Evolutionary conservation across 495 filamentous ascomycete species (phyloP), one percentile per base, ranked within the genome.

Genomic region (Hypoxylon crocopeplum): DNA sequence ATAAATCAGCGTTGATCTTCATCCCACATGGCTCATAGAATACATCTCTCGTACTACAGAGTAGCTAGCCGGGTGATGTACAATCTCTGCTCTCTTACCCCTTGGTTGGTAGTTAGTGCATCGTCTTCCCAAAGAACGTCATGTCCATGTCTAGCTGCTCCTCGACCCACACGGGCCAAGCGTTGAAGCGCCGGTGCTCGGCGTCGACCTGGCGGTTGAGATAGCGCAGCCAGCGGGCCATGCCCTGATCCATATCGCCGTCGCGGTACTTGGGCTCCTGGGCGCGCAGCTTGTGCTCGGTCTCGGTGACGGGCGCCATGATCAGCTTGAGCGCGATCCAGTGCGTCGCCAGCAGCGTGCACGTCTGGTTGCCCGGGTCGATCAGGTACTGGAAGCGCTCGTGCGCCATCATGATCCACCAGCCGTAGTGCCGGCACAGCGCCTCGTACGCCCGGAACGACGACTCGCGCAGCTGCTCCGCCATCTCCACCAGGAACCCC

Each of bases 271-370:
- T 17, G 38, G 54, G 60, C 25, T 54, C 20, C 32, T 49, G 51
- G 25, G 48, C 48, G 7, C 66, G 60, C 42, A 66, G 38, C 21
- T 15, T 21, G 25, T 50, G 34, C 61, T 79, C 72, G 20, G 55
- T 56, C 20, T 70, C 64, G 7, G 69, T 75, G 27, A 82, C 72
- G 30, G 75, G 76, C 3, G 74, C 75, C 79, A 86, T 81, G 66
- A 86, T 77, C 45, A 80, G 72, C 67, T 84, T 80, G 13, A 86
- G 45, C 6, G 82, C 75, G 33, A 86, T 77, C 72, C 83, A 86
- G 72, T 87, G 85, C 29, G 82, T 57, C 11, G 80, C 77, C 6
- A 88, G 64, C n/a, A 86, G 65, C 32, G 81, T 66, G 5, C 72
- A 70, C 10, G 77, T 67, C 53, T 76, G 73, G 62, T 82, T 83